phyloP scores from a whole-genome alignment of 2,329 filamentous ascomycete species.

The Fusarium sp. region DNA sequence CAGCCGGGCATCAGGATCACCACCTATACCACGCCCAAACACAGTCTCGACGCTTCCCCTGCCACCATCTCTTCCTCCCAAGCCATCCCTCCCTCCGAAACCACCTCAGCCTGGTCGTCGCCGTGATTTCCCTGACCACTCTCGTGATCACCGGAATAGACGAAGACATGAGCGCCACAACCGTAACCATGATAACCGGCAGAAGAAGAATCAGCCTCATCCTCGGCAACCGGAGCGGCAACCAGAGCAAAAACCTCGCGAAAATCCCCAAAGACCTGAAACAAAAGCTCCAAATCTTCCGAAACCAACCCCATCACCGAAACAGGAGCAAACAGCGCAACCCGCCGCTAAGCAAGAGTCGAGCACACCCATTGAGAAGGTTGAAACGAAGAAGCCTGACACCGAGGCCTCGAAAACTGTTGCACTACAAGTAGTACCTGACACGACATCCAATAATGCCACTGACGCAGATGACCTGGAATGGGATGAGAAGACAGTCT shows the following conservation, averaged over 20 bases:
- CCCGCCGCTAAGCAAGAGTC: conserved; percentile 10
- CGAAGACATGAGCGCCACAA: conserved; percentile 49
- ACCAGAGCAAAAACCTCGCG: conserved; percentile 43
- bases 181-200: conserved; percentile 46
- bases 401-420: conserved; percentile 12
- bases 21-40: conserved; percentile 31
- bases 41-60: conserved; percentile 26
- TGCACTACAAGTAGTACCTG: conserved; percentile 13
- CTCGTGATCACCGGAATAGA: conserved; percentile 47
- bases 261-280: conserved; percentile 22
- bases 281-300: conserved; percentile 11
- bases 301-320: conserved; percentile 35
- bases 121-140: conserved; percentile 43
- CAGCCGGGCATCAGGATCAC: conserved; percentile 26
- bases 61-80: conserved; percentile 48
- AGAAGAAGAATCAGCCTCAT: conserved; percentile 41
- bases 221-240: conserved; percentile 38
- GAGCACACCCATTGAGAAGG: conserved; percentile 6
- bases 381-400: conserved; percentile 21
- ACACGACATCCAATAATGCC: conserved; percentile 13
- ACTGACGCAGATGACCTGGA: conserved; percentile 50
- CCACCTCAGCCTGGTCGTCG: conserved; percentile 41
- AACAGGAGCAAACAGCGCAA: conserved; percentile 44
- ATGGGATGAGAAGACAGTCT: conserved; percentile 55
- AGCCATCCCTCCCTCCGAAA: conserved; percentile 49